Percentiles rank a stretch among this genome's conserved stretches.
Evolutionary conservation across 2,329 filamentous ascomycete genomes (phyloP).

Genomic region (Periglandula ipomoeae): DNA sequence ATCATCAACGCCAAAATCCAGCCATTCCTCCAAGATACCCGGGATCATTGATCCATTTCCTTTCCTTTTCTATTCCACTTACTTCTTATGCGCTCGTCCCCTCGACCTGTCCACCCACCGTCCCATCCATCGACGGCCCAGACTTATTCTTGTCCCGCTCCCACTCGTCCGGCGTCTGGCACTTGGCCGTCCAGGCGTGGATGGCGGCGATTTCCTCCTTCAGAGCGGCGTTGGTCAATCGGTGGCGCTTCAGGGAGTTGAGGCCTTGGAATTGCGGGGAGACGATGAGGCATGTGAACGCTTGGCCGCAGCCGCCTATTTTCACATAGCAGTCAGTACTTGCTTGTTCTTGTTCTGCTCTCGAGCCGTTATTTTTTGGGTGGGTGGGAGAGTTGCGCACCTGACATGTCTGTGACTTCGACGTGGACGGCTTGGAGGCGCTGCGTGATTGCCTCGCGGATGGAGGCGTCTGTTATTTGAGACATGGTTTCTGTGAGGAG

Average conservation of each 20-base stretch:
- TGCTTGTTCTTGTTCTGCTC: too few species aligned
- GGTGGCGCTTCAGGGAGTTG: conserved; percentile 73
- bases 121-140: conserved; percentile 34
- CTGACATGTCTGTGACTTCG: conserved; percentile 85
- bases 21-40: background rate
- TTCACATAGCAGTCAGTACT: background rate
- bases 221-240: conserved; percentile 73
- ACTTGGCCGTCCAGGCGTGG: conserved; percentile 92
- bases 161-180: conserved; percentile 86
- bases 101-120: conserved; percentile 33
- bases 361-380: too few species aligned
- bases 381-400: conserved; percentile 38
- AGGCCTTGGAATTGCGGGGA: conserved; percentile 62
- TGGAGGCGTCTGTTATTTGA: conserved; percentile 60
- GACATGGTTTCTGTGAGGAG: conserved; percentile 1
- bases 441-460: conserved; percentile 59
- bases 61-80: too few species aligned
- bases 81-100: conserved; percentile 15
- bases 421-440: conserved; percentile 69
- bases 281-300: conserved; percentile 50
- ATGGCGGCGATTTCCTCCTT: conserved; percentile 85
- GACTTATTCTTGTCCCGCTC: conserved; percentile 47
- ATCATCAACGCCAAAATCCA: background rate
- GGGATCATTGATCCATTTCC: too few species aligned
- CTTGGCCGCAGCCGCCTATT: conserved; percentile 51